These are phyloP conservation scores for Paramecium bursaria DNA, from an alignment of 73 alveolate genomes.

Conservation along the genomic window DNA sequence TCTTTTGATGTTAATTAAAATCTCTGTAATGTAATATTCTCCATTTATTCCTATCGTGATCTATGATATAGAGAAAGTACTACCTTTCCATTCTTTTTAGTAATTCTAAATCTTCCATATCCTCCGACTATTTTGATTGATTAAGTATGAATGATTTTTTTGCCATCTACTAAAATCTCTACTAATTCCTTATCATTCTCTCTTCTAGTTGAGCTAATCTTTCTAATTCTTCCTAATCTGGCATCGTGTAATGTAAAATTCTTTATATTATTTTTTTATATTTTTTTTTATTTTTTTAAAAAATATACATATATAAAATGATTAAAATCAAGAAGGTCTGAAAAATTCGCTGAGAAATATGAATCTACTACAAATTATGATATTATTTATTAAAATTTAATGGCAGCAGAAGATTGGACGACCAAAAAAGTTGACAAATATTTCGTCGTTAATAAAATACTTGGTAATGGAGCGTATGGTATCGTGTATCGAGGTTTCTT, in stretches of 20 bases:
- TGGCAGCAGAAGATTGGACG: constrained; percentile 68
- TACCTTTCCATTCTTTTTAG: constrained; percentile 38
- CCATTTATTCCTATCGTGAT: neutral
- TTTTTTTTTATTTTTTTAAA: too few relatives aligned
- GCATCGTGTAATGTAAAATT: too few relatives aligned
- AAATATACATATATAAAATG: too few relatives aligned
- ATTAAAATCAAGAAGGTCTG: too few relatives aligned
- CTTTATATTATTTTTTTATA: too few relatives aligned
- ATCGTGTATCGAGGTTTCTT: constrained; percentile 66
- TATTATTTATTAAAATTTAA: too few relatives aligned
- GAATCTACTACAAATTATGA: too few relatives aligned
- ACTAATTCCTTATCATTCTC: neutral
- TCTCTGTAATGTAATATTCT: neutral
- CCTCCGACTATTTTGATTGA: constrained; percentile 9
- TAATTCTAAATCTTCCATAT: constrained; percentile 7
- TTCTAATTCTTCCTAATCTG: too few relatives aligned
- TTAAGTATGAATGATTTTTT: constrained; percentile 30
- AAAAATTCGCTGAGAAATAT: too few relatives aligned
- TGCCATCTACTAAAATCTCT: constrained; percentile 5
- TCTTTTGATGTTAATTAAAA: neutral
- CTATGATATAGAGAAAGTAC: neutral
- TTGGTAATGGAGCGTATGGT: constrained; percentile 70
- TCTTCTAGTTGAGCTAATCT: neutral
- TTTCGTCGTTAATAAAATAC: constrained; percentile 60
- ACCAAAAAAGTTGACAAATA: constrained; percentile 67